These are phyloP conservation scores for Exophiala dermatitidis DNA, from an alignment of 2,329 filamentous ascomycete species.

Conservation along the genomic window DNA sequence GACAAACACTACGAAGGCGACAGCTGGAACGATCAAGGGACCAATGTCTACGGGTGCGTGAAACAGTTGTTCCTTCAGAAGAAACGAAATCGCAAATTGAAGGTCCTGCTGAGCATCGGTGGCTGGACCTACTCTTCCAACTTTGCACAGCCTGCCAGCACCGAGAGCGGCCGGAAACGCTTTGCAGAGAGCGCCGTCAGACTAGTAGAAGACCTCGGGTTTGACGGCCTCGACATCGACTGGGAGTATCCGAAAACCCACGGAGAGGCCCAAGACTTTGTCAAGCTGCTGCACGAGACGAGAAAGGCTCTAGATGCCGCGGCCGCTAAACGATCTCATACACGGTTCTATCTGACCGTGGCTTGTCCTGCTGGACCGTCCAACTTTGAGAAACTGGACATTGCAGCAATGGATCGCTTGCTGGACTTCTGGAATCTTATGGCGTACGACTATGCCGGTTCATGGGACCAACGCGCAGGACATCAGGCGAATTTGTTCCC, in stretches of 20 bases:
- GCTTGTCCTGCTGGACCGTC: conserved; percentile 44
- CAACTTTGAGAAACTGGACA: conserved; percentile 57
- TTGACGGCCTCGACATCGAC: conserved; percentile 49
- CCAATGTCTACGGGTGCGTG: conserved; percentile 67
- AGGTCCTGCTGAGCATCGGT: conserved; percentile 74
- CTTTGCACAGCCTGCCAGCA: conserved; percentile 59
- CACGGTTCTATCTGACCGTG: conserved; percentile 24
- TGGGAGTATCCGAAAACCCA: conserved; percentile 43
- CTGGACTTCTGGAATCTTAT: conserved; percentile 76
- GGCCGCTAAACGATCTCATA: conserved; percentile 17
- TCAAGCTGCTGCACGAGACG: conserved; percentile 38
- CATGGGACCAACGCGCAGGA: conserved; percentile 64
- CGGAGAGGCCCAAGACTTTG: conserved; percentile 38
- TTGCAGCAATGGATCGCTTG: conserved; percentile 57
- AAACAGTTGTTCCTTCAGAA: conserved; percentile 73
- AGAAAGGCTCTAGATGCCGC: conserved; percentile 31
- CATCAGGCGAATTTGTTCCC: conserved; percentile 76
- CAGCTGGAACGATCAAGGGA: conserved; percentile 59
- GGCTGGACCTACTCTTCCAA: conserved; percentile 75
- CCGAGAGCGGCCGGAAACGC: conserved; percentile 51
- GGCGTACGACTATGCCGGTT: conserved; percentile 83
- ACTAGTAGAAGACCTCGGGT: conserved; percentile 71
- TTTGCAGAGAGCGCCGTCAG: conserved; percentile 68
- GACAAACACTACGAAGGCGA: conserved; percentile 64
- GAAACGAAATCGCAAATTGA: conserved; percentile 66